phyloP scores from a whole-genome alignment of 2,329 filamentous ascomycete species.

The Ascochyta viciae-villosae region DNA sequence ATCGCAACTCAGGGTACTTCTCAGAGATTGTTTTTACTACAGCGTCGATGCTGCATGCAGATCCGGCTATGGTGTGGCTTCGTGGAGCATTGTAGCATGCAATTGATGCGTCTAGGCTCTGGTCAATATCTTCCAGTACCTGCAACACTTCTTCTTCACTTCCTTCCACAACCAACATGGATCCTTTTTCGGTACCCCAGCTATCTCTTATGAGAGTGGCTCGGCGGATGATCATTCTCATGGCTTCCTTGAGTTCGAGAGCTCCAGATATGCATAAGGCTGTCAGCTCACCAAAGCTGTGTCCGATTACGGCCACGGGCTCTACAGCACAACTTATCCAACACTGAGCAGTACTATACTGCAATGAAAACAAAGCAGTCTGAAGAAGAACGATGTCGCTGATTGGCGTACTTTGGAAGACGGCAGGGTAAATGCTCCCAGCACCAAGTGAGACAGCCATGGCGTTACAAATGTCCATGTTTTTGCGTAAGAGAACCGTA shows the following conservation, averaged over 20 bases:
- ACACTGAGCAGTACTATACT: conserved; percentile 38
- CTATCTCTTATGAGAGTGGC: conserved; percentile 41
- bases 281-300: conserved; percentile 42
- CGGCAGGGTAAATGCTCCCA: conserved; percentile 19
- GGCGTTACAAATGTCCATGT: conserved; percentile 23
- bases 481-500: conserved; percentile 12
- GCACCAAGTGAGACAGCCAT: conserved; percentile 7
- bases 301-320: conserved; percentile 36
- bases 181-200: conserved; percentile 48
- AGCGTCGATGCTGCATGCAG: conserved; percentile 21
- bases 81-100: conserved; percentile 53
- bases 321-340: conserved; percentile 34
- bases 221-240: conserved; percentile 37
- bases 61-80: conserved; percentile 52
- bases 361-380: conserved; percentile 39
- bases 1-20: background rate
- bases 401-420: conserved; percentile 19
- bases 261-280: conserved; percentile 46
- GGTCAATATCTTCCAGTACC: background rate
- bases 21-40: conserved; percentile 19
- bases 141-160: background rate
- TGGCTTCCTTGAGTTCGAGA: conserved; percentile 39
- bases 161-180: conserved; percentile 41
- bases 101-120: conserved; percentile 43
- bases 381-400: conserved; percentile 33